Base-by-base conservation (phyloP, 1,139 yeast genomes). In the Protomyces inouyei region DNA sequence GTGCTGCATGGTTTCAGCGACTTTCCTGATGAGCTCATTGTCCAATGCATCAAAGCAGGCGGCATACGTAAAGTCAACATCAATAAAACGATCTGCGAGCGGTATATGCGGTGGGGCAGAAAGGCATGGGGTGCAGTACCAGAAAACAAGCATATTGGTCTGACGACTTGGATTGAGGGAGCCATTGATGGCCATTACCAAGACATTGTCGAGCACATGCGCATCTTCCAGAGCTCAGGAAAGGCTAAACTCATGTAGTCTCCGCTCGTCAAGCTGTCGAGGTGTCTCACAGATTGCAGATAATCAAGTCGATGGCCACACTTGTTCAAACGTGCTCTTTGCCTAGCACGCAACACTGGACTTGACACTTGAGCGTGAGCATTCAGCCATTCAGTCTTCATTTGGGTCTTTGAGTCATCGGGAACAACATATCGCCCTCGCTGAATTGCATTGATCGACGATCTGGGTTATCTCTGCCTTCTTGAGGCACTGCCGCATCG, bases 31-130 rank as follows among this genome's bases (percentile, higher is more conserved):
- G 61, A 57, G 16, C 23, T 57, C n/a, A 14, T 52, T 18, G 9
- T 8, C 8, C 12, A 36, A 10, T 35, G 54, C 23, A 57, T 57
- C 48, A 23, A 25, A 18, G 56, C 48, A 32, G 61, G 61, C 37
- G 46, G 54, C 6, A 43, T 57, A 23, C 28, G 51, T 14, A 57
- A 57, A 55, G 23, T 57, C 18, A 57, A 57, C 38, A 38, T 57
- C 56, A 57, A 57, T 43, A 52, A 35, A 43, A 52, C 55, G n/a
- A 52, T 52, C 43, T 52, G 55, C 14, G 40, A 52, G 12, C 14
- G 55, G 3, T 52, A 14, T 23, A 52, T n/a, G 43, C 43, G 6
- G 6, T 28, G 35, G 18, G 40, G 40, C 6, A 14, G 37, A 23
- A 4, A 52, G 18, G 55, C 55, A 10, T 52, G 55, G 55, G 37